Base-by-base conservation (phyloP, 2,329 filamentous ascomycete species). In the Sporothrix luriei region DNA sequence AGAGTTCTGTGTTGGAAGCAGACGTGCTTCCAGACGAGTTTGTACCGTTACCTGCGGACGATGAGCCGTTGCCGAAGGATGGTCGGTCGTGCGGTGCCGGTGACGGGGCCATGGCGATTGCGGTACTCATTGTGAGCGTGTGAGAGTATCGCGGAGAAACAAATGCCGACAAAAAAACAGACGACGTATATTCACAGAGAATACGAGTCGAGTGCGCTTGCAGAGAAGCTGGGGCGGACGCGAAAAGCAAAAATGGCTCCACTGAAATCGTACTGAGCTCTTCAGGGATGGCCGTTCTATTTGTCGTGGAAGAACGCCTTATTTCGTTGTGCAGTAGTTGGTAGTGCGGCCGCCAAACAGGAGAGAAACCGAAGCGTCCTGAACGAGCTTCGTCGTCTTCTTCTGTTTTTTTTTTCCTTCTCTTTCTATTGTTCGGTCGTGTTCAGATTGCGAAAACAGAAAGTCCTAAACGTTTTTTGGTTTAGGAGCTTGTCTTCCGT, bases 101-200 rank as follows among this genome's bases (percentile, higher is more conserved):
- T 78, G 88, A 89, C 74, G 87, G 87, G 77, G 86, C 87, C 88
- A 90, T 89, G 76, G 87, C 86, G 78, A 90, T 85, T 79, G 86
- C 87, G 78, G 88, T 84, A 82, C 87, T 90, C 88, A 90, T 90
- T 78, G 75, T 88, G 75, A 74, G 73, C 69, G 66, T 68, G 70
- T 70, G 52, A 67, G 48, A 33, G 49, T 64, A 43, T 38, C 59
- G 59, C 21, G 40, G 29, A 26, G 38, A 1, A 26, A 40, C 16
- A 49, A 64, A 6, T 9, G 16, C 46, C 19, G 66, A 43, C 40
- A 29, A 54, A 61, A 66, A 59, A 21, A n/a, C n/a, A 55, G 21
- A 16, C 40, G 33, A 69, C 38, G 46, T 51, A 24, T 40, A 46
- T 29, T 57, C n/a, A 68, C 51, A 46, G 38, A 69, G 24, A 46